Evolutionary conservation across 2,329 filamentous ascomycete species (phyloP).

Genomic region (Cordyceps fumosorosea): DNA sequence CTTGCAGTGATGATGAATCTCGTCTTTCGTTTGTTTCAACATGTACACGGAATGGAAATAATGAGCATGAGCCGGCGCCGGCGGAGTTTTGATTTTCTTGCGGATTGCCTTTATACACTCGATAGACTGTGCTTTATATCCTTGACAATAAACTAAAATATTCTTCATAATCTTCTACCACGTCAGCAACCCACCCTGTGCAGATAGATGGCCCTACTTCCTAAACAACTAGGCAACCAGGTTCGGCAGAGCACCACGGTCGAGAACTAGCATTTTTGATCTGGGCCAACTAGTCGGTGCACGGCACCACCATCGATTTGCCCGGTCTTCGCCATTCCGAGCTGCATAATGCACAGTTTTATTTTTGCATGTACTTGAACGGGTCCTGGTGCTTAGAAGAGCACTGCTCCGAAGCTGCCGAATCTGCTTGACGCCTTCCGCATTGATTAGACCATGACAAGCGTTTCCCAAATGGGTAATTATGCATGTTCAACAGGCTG

Average conservation of each 20-base stretch:
- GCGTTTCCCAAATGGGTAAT: not conserved
- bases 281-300: too few species aligned
- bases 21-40: not conserved
- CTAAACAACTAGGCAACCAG: too few species aligned
- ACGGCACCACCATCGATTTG: not conserved
- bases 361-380: not conserved
- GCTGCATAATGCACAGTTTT: not conserved
- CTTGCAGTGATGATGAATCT: not conserved
- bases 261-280: not conserved
- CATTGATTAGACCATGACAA: not conserved
- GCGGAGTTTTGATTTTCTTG: slow-evolving; percentile 1
- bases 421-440: not conserved
- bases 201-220: not conserved
- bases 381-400: slow-evolving; percentile 6
- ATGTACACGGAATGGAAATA: not conserved
- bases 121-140: not conserved
- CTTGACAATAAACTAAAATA: not conserved
- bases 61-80: slow-evolving; percentile 5
- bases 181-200: too few species aligned
- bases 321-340: not conserved
- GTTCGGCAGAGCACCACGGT: not conserved
- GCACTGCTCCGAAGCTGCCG: not conserved
- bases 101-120: not conserved
- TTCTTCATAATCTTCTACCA: not conserved
- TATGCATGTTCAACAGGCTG: not conserved